A percentile compares a stretch with the other conserved stretches of the same genome.
These are phyloP conservation scores for Yarrowia bubula DNA, from an alignment of 805 yeast genomes.

Conservation along the genomic window DNA sequence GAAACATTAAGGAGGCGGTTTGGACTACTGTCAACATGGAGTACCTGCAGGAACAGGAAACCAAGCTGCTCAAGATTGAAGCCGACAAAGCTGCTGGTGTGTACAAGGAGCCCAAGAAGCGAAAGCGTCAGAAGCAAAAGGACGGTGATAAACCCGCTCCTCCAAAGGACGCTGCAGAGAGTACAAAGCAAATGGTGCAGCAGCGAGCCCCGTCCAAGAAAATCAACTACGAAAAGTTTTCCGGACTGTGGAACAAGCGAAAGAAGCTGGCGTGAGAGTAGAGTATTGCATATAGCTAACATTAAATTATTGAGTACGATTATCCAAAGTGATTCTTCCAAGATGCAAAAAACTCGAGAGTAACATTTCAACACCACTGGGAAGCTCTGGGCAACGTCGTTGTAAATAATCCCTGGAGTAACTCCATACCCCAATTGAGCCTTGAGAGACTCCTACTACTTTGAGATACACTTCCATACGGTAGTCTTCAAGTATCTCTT, in stretches of 20 bases:
- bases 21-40: slow-evolving; percentile 93
- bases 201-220: slow-evolving; percentile 80
- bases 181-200: slow-evolving; percentile 72
- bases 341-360: too few relatives aligned
- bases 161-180: slow-evolving; percentile 59
- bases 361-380: too few relatives aligned
- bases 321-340: too few relatives aligned
- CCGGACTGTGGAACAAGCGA: slow-evolving; percentile 39
- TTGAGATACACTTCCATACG: background rate
- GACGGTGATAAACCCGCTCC: slow-evolving; percentile 31
- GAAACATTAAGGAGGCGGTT: slow-evolving; percentile 68
- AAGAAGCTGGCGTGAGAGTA: background rate
- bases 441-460: background rate
- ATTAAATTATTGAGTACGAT: slow-evolving; percentile 16
- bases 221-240: slow-evolving; percentile 82
- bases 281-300: slow-evolving; percentile 20
- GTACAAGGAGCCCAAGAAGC: slow-evolving; percentile 49
- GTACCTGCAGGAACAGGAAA: slow-evolving; percentile 78
- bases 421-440: background rate
- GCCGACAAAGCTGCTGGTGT: slow-evolving; percentile 84
- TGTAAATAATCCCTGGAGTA: background rate
- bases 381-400: too few relatives aligned
- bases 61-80: slow-evolving; percentile 75
- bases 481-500: too few relatives aligned
- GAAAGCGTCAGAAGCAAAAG: slow-evolving; percentile 39